These are phyloP conservation scores for Ceratocystis albifundus DNA, from an alignment of 2,329 filamentous ascomycete genomes.

Conservation along the genomic window DNA sequence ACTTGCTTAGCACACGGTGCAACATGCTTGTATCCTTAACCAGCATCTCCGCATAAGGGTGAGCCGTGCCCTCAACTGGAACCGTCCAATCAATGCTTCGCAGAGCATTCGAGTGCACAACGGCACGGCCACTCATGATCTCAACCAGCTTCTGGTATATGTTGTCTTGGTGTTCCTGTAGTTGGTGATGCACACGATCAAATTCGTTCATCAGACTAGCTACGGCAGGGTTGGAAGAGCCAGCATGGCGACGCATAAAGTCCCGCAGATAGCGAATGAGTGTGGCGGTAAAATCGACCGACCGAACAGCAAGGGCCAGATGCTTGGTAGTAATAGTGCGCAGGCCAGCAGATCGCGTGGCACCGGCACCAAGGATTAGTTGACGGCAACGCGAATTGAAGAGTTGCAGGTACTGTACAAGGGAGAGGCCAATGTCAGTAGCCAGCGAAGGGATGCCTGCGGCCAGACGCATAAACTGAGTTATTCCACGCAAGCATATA, in stretches of 20 bases:
- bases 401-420: slow-evolving; percentile 77
- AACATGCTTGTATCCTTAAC: slow-evolving; percentile 76
- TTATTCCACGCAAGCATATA: slow-evolving; percentile 67
- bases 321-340: slow-evolving; percentile 97
- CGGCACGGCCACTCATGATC: slow-evolving; percentile 73
- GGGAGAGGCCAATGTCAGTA: slow-evolving; percentile 62
- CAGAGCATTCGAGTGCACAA: slow-evolving; percentile 62
- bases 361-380: slow-evolving; percentile 86
- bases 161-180: slow-evolving; percentile 79
- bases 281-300: slow-evolving; percentile 74
- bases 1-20: slow-evolving; percentile 71
- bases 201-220: slow-evolving; percentile 65
- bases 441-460: slow-evolving; percentile 82
- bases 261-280: slow-evolving; percentile 84
- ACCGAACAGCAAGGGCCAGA: slow-evolving; percentile 80
- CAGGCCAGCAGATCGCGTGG: slow-evolving; percentile 74
- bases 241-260: slow-evolving; percentile 68
- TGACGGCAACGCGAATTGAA: slow-evolving; percentile 97
- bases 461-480: slow-evolving; percentile 71
- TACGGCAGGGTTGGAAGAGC: slow-evolving; percentile 36
- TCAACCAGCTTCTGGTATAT: slow-evolving; percentile 90
- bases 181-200: slow-evolving; percentile 70
- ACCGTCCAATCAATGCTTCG: slow-evolving; percentile 58
- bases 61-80: slow-evolving; percentile 31
- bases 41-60: slow-evolving; percentile 74